Evolutionary conservation across 2,329 filamentous ascomycete genomes (phyloP), one percentile per base, ranked within the genome.

Genomic region (Paraphaeosphaeria minitans): DNA sequence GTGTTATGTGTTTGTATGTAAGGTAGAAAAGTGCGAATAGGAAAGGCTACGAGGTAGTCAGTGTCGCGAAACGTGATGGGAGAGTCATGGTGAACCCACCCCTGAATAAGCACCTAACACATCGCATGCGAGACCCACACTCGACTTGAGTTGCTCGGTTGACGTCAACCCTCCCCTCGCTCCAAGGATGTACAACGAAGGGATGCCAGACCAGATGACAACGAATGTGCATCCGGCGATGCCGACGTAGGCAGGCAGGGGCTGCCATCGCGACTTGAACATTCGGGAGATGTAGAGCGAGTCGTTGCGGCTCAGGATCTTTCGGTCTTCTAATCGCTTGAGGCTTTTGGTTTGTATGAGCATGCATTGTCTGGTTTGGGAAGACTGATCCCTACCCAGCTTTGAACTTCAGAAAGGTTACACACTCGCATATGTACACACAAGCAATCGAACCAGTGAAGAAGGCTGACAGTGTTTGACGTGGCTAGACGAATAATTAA

Each of bases 181-280:
- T 24, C 55, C 51, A 8, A 75, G 57, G 22, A 70, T 67, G 55
- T 67, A 67, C 7, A 73, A 49, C 12, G 69, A 63, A 1, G 67
- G 63, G 54, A 71, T 66, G 5, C 71, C 70, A 12, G 63, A 66
- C 63, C 71, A 70, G 8, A 74, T 9, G 5, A 72, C 51, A 4
- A 75, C 61, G 14, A 68, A 62, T 0, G 54, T 46, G 45, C 68
- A 72, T 6, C 66, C 62, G 13, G 66, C 19, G 8, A 74, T 66
- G 12, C 71, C 72, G 3, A 75, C 57, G n/a, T 67, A 67, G 4
- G 71, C 71, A 24, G 70, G 69, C 1, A 73, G 52, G 6, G 71
- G 73, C 51, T 75, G 73, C 71, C 71, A 74, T 9, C 71, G 64
- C 4, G 69, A 71, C 52, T 70, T 69, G 55, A 72, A 75, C 35